A percentile compares a stretch with the other conserved stretches of the same genome.
Conservation (phyloP, 192 early-diverging fungal genomes). For the Linnemannia zychae region DNA sequence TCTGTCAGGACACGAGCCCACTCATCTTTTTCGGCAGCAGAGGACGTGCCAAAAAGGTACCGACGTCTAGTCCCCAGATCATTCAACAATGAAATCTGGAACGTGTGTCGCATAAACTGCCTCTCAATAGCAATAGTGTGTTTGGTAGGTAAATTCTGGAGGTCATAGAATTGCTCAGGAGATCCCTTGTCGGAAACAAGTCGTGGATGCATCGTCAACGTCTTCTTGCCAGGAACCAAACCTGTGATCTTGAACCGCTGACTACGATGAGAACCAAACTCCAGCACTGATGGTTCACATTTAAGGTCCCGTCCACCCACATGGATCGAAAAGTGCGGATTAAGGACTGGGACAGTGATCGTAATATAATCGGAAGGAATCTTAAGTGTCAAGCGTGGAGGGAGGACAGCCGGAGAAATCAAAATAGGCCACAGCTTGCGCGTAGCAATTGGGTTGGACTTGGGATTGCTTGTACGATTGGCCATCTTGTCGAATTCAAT, state of each 20-base stretch:
- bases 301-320: slow-evolving; percentile 71
- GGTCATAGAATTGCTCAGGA: slow-evolving; percentile 61
- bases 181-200: slow-evolving; percentile 57
- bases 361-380: slow-evolving; percentile 67
- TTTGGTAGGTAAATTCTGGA: slow-evolving; percentile 62
- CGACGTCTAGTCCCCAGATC: slow-evolving; percentile 53
- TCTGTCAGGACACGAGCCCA: slow-evolving; percentile 48
- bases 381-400: slow-evolving; percentile 67
- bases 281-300: slow-evolving; percentile 66
- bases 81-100: slow-evolving; percentile 69
- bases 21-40: slow-evolving; percentile 43
- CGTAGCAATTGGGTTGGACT: not conserved
- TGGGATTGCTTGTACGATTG: not conserved
- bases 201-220: slow-evolving; percentile 65
- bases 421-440: slow-evolving; percentile 45
- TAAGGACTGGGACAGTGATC: slow-evolving; percentile 67
- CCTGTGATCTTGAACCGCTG: slow-evolving; percentile 72
- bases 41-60: slow-evolving; percentile 48
- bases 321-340: slow-evolving; percentile 70
- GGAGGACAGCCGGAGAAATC: slow-evolving; percentile 61
- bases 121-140: slow-evolving; percentile 72
- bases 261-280: slow-evolving; percentile 63
- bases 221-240: slow-evolving; percentile 68
- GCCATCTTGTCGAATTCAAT: slow-evolving; percentile 59
- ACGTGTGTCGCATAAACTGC: slow-evolving; percentile 74